Evolutionary conservation across 83 land plant species (phyloP), one percentile per base, ranked within the genome.

Genomic region (Thuja plicata): DNA sequence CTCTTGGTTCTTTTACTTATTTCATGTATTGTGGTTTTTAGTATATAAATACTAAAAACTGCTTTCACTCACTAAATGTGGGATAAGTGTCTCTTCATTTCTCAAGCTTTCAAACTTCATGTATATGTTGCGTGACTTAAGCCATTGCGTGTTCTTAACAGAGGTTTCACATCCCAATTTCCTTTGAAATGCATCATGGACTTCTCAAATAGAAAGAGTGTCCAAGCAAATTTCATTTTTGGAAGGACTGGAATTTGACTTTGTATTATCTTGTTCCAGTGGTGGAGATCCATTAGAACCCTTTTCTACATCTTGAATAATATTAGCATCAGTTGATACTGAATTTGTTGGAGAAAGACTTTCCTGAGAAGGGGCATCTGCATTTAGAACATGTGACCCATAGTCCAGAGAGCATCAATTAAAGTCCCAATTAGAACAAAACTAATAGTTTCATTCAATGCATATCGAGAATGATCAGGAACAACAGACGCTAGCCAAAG

Each of bases 91-190:
- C n/a, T n/a, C n/a, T n/a, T n/a, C n/a, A n/a, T n/a, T n/a, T n/a
- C n/a, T n/a, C n/a, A n/a, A n/a, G n/a, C n/a, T n/a, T n/a, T n/a
- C n/a, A n/a, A n/a, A n/a, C n/a, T n/a, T n/a, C n/a, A n/a, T n/a
- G n/a, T n/a, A n/a, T n/a, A n/a, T n/a, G n/a, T n/a, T 98, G 32
- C 98, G 94, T 35, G 97, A 91, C 90, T 95, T 98, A 48, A 98
- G 95, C 99, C 99, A 98, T 85, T 90, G 94, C 89, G 96, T 98
- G 86, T 98, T 98, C 88, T 98, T 98, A 62, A 96, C 97, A 86
- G 97, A 92, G 27, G 99, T 98, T 80, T 93, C 91, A 32, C 98
- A 92, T n/a, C 99, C 99, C 92, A 97, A 98, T 8, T 97, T 95
- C 66, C 94, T 93, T 45, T 89, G 90, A 87, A 94, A 98, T 46